These are phyloP conservation scores for Albifimbria verrucaria DNA, from an alignment of 2,329 filamentous ascomycete species.

Conservation along the genomic window DNA sequence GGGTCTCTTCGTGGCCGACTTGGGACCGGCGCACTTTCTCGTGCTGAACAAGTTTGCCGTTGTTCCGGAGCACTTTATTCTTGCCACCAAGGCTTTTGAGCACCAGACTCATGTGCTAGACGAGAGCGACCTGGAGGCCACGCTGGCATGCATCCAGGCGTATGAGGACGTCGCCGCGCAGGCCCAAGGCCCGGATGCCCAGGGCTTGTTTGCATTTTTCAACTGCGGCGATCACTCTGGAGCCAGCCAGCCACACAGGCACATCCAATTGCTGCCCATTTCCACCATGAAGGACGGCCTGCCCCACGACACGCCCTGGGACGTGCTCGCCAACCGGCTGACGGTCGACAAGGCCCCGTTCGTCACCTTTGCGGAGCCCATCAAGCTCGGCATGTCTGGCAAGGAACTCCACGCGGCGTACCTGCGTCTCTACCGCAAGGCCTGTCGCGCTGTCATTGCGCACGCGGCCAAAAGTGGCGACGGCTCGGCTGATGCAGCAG, in stretches of 20 bases:
- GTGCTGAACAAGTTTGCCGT: constrained; percentile 75
- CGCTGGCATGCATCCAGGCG: constrained; percentile 58
- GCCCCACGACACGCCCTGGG: constrained; percentile 36
- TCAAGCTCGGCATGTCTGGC: constrained; percentile 29
- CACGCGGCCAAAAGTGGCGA: constrained; percentile 5
- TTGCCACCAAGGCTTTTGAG: constrained; percentile 62
- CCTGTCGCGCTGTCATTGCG: constrained; percentile 34
- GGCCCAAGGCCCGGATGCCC: background rate
- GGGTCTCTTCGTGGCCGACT: constrained; percentile 48
- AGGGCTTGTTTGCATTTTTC: constrained; percentile 62
- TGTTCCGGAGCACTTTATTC: constrained; percentile 68
- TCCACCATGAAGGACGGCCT: constrained; percentile 58
- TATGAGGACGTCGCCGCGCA: constrained; percentile 32
- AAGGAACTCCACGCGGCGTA: constrained; percentile 40
- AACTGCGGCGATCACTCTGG: constrained; percentile 68
- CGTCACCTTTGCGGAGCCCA: constrained; percentile 36
- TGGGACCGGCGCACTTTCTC: constrained; percentile 57
- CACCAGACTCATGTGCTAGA: constrained; percentile 64
- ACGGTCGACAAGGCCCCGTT: constrained; percentile 36
- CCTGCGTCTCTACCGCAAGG: constrained; percentile 43
- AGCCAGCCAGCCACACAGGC: constrained; percentile 68
- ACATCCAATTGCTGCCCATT: constrained; percentile 69
- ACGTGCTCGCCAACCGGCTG: constrained; percentile 43
- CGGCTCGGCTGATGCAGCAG: constrained; percentile 8
- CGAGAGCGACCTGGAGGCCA: constrained; percentile 55